phyloP scores from a whole-genome alignment of 495 filamentous ascomycete genomes.

The Penicillium maclennaniae region DNA sequence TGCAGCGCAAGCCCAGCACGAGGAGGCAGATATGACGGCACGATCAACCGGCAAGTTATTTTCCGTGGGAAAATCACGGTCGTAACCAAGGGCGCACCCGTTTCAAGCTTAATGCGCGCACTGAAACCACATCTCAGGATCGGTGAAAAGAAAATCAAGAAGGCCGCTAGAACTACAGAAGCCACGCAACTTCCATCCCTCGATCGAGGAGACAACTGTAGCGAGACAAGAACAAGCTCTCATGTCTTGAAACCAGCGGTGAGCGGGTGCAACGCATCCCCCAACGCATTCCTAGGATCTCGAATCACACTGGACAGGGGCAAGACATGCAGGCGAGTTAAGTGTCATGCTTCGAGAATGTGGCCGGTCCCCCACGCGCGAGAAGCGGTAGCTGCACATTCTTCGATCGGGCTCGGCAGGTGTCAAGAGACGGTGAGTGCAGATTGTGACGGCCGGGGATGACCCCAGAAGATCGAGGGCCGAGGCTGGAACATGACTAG shows the following conservation, averaged over 20 bases:
- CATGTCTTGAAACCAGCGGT: slow-evolving; percentile 10
- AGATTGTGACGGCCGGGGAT: not conserved
- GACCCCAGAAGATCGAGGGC: not conserved
- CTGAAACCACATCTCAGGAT: not conserved
- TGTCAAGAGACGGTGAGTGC: not conserved
- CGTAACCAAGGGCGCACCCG: slow-evolving; percentile 3
- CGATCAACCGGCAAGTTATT: not conserved
- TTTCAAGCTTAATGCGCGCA: slow-evolving; percentile 1
- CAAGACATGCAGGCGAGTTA: not conserved
- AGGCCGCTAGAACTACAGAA: not conserved
- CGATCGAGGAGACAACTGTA: not conserved
- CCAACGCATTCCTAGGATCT: not conserved
- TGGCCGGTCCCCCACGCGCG: slow-evolving; percentile 8
- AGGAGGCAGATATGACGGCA: not conserved
- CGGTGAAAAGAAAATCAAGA: not conserved
- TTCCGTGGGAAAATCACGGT: slow-evolving; percentile 14
- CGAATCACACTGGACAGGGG: not conserved
- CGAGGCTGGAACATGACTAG: too few species aligned
- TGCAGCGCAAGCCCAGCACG: not conserved
- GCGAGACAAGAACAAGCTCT: not conserved
- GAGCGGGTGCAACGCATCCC: slow-evolving; percentile 1
- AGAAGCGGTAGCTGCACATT: slow-evolving; percentile 10
- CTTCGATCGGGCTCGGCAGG: slow-evolving; percentile 8
- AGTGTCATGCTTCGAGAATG: slow-evolving; percentile 26
- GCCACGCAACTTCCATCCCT: slow-evolving; percentile 4